Percentiles rank a stretch among this genome's conserved stretches.
phyloP scores from a whole-genome alignment of 768 basidiomycete species.

The Kwoniella dejecticola region DNA sequence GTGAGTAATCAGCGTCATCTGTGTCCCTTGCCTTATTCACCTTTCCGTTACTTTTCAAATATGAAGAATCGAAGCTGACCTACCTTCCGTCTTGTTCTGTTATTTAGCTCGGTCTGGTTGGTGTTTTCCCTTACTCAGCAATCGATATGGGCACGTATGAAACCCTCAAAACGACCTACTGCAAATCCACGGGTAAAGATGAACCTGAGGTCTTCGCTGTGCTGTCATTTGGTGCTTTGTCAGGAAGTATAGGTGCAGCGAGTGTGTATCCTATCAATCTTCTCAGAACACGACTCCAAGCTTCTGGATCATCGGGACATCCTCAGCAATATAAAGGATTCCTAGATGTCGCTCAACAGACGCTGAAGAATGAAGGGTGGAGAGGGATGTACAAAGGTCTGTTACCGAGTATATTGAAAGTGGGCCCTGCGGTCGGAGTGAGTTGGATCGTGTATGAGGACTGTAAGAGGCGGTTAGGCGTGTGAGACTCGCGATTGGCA shows the following conservation, averaged over 20 bases:
- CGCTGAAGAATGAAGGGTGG: conserved; percentile 84
- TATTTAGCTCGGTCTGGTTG: conserved; percentile 81
- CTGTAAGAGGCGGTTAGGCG: conserved; percentile 41
- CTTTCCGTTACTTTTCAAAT: not conserved
- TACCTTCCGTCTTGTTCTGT: not conserved
- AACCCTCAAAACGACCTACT: conserved; percentile 87
- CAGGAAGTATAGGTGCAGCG: conserved; percentile 84
- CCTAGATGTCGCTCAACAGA: conserved; percentile 76
- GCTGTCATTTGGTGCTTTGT: conserved; percentile 87
- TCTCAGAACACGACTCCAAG: conserved; percentile 90
- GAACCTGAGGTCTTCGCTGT: conserved; percentile 87
- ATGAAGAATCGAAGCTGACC: not conserved
- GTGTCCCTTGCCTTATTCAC: too few species aligned
- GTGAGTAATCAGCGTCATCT: conserved; percentile 69
- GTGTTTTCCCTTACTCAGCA: conserved; percentile 88
- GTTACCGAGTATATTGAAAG: conserved; percentile 91
- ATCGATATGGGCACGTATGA: conserved; percentile 93
- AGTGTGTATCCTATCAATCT: conserved; percentile 79
- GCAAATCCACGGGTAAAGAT: conserved; percentile 78
- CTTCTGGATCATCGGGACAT: conserved; percentile 92
- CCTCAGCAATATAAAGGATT: conserved; percentile 88
- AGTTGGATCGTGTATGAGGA: conserved; percentile 75
- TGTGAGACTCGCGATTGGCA: too few species aligned
- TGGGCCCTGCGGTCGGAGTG: conserved; percentile 94
- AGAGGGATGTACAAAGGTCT: conserved; percentile 89